phyloP scores from a whole-genome alignment of 495 filamentous ascomycete species.

The Immersiella caudata region DNA sequence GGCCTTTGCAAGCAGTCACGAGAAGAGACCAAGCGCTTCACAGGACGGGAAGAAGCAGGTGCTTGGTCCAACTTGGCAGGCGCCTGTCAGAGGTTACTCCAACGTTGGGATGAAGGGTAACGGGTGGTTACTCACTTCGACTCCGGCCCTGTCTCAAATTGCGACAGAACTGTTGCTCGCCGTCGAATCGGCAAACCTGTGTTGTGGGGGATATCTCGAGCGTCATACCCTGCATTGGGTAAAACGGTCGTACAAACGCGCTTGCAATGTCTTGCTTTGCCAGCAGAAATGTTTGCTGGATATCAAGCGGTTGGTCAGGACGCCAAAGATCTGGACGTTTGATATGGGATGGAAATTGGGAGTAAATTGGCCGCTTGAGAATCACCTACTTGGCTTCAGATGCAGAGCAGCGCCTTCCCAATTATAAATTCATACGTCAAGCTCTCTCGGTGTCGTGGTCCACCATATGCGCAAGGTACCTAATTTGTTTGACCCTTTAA shows the following conservation, averaged over 20 bases:
- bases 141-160: conserved; percentile 2
- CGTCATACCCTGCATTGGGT: background rate
- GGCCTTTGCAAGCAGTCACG: background rate
- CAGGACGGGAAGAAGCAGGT: background rate
- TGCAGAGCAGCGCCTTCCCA: background rate
- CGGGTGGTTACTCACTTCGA: background rate
- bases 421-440: background rate
- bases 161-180: background rate
- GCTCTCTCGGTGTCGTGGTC: background rate
- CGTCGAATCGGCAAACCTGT: background rate
- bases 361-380: background rate
- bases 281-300: background rate
- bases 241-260: background rate
- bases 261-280: background rate
- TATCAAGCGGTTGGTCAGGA: background rate
- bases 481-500: background rate
- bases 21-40: background rate
- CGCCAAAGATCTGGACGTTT: background rate
- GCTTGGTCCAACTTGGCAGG: conserved; percentile 7
- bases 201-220: background rate
- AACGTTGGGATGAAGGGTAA: background rate
- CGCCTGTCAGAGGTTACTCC: background rate
- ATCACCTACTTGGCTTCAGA: background rate
- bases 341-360: background rate
- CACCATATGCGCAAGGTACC: background rate